Evolutionary conservation across 768 basidiomycete species (phyloP).

Genomic region (Mycena maculata): DNA sequence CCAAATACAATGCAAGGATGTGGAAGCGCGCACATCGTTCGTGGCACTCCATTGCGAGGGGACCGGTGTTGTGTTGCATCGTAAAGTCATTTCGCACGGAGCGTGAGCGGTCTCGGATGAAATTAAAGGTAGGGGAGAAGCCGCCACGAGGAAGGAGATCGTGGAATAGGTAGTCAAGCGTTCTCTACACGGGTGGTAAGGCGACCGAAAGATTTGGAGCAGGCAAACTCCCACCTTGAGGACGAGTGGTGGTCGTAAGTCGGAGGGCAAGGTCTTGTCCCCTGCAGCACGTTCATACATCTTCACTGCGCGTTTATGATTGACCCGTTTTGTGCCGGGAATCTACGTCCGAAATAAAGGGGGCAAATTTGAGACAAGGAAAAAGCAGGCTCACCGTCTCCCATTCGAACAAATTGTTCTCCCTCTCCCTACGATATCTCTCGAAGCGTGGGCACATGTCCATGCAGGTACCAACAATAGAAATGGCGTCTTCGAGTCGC

Average conservation of each 20-base stretch:
- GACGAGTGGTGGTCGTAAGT: slow-evolving; percentile 87
- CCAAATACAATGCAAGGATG: slow-evolving; percentile 80
- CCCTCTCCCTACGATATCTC: slow-evolving; percentile 88
- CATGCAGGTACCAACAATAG: slow-evolving; percentile 91
- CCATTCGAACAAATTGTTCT: slow-evolving; percentile 88
- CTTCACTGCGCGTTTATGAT: slow-evolving; percentile 91
- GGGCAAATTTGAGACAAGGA: slow-evolving; percentile 18
- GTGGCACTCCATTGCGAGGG: slow-evolving; percentile 86
- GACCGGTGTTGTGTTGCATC: slow-evolving; percentile 86
- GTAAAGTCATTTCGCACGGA: slow-evolving; percentile 94
- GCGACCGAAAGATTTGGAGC: slow-evolving; percentile 5
- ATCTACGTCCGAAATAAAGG: slow-evolving; percentile 64
- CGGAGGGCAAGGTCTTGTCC: slow-evolving; percentile 91
- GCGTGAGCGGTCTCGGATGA: slow-evolving; percentile 93
- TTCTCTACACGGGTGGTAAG: slow-evolving; percentile 60
- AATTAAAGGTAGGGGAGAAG: slow-evolving; percentile 77
- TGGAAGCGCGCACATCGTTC: slow-evolving; percentile 96
- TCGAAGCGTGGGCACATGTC: slow-evolving; percentile 98
- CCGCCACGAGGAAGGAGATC: slow-evolving; percentile 78
- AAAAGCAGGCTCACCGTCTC: slow-evolving; percentile 78
- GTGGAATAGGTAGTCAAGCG: slow-evolving; percentile 93
- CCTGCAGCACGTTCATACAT: slow-evolving; percentile 96
- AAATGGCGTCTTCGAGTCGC: slow-evolving; percentile 88
- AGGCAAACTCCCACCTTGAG: slow-evolving; percentile 69
- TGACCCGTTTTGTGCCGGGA: slow-evolving; percentile 85